Conservation (phyloP, 2,329 filamentous ascomycete genomes). For the Phyllachora maydis region DNA sequence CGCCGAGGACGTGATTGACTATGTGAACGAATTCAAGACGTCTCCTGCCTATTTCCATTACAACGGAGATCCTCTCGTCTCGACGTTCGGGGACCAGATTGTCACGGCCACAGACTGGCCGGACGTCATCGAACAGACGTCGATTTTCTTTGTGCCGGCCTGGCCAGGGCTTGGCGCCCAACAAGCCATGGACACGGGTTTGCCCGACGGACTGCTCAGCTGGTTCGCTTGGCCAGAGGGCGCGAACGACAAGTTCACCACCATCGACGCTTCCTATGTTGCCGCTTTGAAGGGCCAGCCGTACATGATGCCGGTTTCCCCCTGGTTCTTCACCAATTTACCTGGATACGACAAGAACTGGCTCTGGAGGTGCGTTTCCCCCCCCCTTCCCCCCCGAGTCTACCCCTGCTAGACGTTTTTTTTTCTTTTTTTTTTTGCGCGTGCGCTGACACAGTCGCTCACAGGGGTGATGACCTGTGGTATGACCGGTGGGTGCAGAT, state of each 20-base stretch:
- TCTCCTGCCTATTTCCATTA: constrained; percentile 6
- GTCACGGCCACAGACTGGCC: constrained; percentile 18
- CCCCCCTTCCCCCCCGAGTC: no score
- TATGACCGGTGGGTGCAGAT: constrained; percentile 24
- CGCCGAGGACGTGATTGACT: constrained; percentile 2
- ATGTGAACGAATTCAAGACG: constrained; percentile 2
- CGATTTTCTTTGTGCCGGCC: constrained; percentile 22
- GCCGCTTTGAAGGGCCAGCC: constrained; percentile 12
- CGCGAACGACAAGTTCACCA: constrained; percentile 4
- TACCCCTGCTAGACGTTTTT: no score
- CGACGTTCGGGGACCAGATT: constrained; percentile 20
- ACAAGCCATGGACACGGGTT: constrained; percentile 7
- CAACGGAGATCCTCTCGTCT: constrained; percentile 13
- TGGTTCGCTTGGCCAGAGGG: constrained; percentile 16
- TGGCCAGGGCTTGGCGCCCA: constrained; percentile 16
- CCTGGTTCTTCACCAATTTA: constrained; percentile 26
- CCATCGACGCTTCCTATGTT: constrained; percentile 5
- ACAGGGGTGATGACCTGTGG: constrained; percentile 31
- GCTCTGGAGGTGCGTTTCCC: no score
- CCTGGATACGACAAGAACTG: constrained; percentile 19
- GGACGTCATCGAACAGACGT: constrained; percentile 16
- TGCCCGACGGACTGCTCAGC: constrained; percentile 14
- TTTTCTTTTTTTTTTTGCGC: no score
- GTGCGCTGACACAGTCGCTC: no score
- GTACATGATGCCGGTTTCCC: constrained; percentile 23